Evolutionary conservation across 768 basidiomycete genomes (phyloP).

Genomic region (Grammothele lineata): DNA sequence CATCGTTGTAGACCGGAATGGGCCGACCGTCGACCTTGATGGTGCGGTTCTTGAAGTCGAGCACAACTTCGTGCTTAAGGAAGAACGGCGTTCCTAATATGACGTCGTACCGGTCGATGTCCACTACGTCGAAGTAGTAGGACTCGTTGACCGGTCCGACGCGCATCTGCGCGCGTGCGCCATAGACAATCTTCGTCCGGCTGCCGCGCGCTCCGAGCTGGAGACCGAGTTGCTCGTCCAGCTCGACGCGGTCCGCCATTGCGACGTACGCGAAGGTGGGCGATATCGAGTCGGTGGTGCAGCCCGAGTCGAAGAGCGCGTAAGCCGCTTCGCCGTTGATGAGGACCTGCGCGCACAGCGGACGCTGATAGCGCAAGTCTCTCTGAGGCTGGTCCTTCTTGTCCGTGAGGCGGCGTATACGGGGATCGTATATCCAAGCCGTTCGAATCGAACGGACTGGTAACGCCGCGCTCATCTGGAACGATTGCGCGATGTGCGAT

Average conservation of each 20-base stretch:
- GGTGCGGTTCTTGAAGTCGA: not conserved
- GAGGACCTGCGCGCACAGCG: not conserved
- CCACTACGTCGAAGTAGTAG: conserved; percentile 4
- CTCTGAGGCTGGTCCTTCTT: not conserved
- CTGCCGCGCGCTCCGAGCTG: conserved; percentile 32
- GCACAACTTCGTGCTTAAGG: conserved; percentile 4
- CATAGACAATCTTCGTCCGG: conserved; percentile 26
- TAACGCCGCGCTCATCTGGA: too few relatives aligned
- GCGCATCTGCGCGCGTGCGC: conserved; percentile 12
- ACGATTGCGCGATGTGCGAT: too few relatives aligned
- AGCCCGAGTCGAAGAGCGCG: conserved; percentile 24
- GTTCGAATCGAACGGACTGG: too few relatives aligned
- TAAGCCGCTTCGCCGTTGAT: conserved; percentile 14
- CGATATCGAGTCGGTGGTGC: conserved; percentile 20
- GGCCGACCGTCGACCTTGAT: not conserved
- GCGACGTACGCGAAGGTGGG: conserved; percentile 20
- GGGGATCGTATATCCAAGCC: too few relatives aligned
- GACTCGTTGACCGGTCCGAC: conserved; percentile 1
- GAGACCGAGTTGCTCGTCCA: conserved; percentile 19
- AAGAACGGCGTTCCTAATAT: conserved; percentile 25
- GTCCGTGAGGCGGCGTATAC: too few relatives aligned
- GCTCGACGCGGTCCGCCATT: conserved; percentile 2
- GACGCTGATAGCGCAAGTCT: not conserved
- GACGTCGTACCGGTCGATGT: conserved; percentile 27
- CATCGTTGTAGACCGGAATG: not conserved